Percentiles rank a stretch among this genome's conserved stretches.
Conservation (phyloP, 2,329 filamentous ascomycete species). For the Neophaeococcomyces aloes region DNA sequence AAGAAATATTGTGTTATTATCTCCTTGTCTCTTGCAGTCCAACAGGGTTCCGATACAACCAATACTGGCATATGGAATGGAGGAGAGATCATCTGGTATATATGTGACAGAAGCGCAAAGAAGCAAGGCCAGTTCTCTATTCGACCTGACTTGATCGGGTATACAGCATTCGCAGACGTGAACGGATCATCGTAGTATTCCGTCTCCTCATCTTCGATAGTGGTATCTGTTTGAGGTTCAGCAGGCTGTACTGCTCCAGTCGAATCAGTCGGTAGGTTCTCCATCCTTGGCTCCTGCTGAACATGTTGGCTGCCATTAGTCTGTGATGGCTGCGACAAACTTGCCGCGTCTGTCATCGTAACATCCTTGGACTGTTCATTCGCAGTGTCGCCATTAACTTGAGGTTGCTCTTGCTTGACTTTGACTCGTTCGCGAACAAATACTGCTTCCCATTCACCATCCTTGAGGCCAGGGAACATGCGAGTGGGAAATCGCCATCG, state of each 20-base stretch:
- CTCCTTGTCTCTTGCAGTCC: constrained; percentile 81
- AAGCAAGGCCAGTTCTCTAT: constrained; percentile 90
- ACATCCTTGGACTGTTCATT: constrained; percentile 20
- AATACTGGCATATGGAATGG: constrained; percentile 91
- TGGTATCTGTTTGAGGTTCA: constrained; percentile 7
- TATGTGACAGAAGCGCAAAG: constrained; percentile 82
- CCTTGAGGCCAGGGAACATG: constrained; percentile 76
- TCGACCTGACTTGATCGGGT: constrained; percentile 68
- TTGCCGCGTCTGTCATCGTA: constrained; percentile 10
- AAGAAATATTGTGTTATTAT: constrained; percentile 88
- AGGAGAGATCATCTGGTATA: constrained; percentile 78
- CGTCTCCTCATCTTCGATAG: constrained; percentile 31
- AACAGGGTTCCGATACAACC: constrained; percentile 78
- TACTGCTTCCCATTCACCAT: constrained; percentile 70
- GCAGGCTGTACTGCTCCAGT: constrained; percentile 5
- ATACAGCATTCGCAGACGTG: constrained; percentile 79
- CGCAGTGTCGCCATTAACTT: constrained; percentile 9
- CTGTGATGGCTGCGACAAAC: constrained; percentile 4
- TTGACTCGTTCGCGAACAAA: constrained; percentile 52
- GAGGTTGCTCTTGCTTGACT: constrained; percentile 20
- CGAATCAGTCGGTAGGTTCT: constrained; percentile 5
- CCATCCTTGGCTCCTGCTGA: constrained; percentile 2
- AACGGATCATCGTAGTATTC: constrained; percentile 83
- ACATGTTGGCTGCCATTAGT: background rate
- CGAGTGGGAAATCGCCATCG: constrained; percentile 75